A percentile compares a stretch with the other conserved stretches of the same genome.
These are phyloP conservation scores for Dendrocalamus sinicus DNA, from an alignment of 176 grass and related monocot species.

Conservation along the genomic window DNA sequence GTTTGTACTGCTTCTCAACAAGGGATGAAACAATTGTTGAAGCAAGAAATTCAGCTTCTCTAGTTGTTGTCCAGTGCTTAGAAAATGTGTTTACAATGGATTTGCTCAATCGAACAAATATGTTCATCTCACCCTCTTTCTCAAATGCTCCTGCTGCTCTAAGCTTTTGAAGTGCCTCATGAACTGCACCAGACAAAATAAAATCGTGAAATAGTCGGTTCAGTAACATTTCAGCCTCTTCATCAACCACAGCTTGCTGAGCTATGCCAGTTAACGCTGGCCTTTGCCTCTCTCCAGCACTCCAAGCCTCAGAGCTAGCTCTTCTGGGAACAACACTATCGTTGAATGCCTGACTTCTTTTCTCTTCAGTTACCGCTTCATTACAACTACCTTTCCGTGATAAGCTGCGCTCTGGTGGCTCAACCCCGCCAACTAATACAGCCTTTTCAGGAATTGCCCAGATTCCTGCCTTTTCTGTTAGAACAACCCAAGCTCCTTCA, in stretches of 20 bases:
- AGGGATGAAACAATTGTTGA: constrained; percentile 94
- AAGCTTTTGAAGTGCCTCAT: constrained; percentile 74
- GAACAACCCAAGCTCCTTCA: constrained; percentile 96
- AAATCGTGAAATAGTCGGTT: constrained; percentile 87
- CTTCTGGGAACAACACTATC: constrained; percentile 68
- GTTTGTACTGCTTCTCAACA: constrained; percentile 86
- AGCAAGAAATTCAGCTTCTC: constrained; percentile 93
- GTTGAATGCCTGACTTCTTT: constrained; percentile 64
- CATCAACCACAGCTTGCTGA: constrained; percentile 65
- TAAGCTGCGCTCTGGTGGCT: constrained; percentile 95
- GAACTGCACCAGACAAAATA: constrained; percentile 75
- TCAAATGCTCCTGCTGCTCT: constrained; percentile 83
- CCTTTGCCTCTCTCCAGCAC: constrained; percentile 71
- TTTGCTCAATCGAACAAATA: constrained; percentile 89
- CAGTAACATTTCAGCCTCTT: constrained; percentile 86
- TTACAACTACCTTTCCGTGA: constrained; percentile 96
- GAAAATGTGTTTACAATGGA: constrained; percentile 92
- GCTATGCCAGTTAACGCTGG: constrained; percentile 60
- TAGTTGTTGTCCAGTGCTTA: constrained; percentile 98
- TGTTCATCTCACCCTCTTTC: constrained; percentile 90
- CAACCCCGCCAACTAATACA: constrained; percentile 95
- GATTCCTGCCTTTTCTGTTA: constrained; percentile 92
- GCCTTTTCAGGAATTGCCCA: constrained; percentile 99
- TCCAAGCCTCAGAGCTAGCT: constrained; percentile 87
- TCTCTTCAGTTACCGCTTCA: constrained; percentile 81